Base-by-base conservation (phyloP, 2,329 filamentous ascomycete genomes). In the Alternaria novae-zelandiae region DNA sequence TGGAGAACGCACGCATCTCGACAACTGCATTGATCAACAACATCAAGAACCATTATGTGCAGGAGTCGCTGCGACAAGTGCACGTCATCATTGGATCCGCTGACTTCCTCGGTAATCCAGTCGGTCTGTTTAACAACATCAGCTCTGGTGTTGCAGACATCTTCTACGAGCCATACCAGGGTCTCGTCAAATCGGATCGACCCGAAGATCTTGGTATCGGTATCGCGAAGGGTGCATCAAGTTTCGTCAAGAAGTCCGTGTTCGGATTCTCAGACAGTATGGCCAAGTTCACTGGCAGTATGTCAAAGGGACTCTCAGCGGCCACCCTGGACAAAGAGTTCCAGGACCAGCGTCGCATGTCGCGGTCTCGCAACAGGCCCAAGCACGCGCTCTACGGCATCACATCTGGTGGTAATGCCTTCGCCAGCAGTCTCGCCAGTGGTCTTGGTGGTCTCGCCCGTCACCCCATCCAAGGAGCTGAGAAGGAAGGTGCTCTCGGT, bases 81-180 rank as follows among this genome's bases (percentile, higher is more conserved):
- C 96, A 99, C 84, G 94, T 98, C 81, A 96, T 99, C 69, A 88
- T 99, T 59, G 96, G 96, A 17, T 98, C 95, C 6, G 96, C 96
- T 6, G 96, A 99, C 80, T 98, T 99, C 86, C 85, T 99, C 6
- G 96, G 96, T 41, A 99, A 99, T 73, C 96, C 96, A 0, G 96
- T 99, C 15, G 96, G 96, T 47, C 85, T 99, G 46, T 99, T 99
- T 89, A 98, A 97, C 83, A 99, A 95, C 78, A 92, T 99, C 80
- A 97, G 93, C 73, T 99, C 96, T 49, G 96, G 96, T 72, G 93
- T 99, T 57, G 94, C 93, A 20, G 96, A 97, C 78, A 97, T 99
- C 77, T 99, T 99, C 83, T 99, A 99, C 84, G 96, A 99, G 79
- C 96, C 96, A 41, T 99, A 99, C 82, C 96, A 99, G 83, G 93